Percentiles rank a stretch among this genome's conserved stretches.
These are phyloP conservation scores for Scortechinia acanthostroma DNA, from an alignment of 2,329 filamentous ascomycete species.

Conservation along the genomic window DNA sequence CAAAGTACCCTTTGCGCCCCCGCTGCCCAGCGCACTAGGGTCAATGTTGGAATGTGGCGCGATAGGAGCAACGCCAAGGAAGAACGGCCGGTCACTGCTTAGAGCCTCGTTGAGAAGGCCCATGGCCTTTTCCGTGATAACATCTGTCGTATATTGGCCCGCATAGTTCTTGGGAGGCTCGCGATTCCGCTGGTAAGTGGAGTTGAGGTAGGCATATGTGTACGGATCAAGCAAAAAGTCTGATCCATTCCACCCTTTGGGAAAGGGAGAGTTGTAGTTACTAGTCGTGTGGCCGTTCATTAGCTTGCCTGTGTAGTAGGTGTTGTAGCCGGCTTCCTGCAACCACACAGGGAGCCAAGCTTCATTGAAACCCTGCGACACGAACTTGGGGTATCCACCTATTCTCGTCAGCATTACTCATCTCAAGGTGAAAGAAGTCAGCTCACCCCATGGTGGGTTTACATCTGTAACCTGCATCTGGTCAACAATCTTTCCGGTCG, in stretches of 20 bases:
- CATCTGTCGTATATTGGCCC: constrained; percentile 44
- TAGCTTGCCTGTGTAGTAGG: constrained; percentile 69
- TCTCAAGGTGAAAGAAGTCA: not conserved
- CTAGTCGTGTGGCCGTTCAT: constrained; percentile 55
- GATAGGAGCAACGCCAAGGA: constrained; percentile 52
- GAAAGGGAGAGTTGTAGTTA: constrained; percentile 52
- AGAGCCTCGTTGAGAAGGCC: constrained; percentile 44
- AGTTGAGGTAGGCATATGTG: constrained; percentile 64
- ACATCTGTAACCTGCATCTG: constrained; percentile 14
- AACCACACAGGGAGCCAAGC: constrained; percentile 67
- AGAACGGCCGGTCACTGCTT: constrained; percentile 42
- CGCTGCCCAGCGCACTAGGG: constrained; percentile 7
- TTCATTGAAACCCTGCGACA: constrained; percentile 56
- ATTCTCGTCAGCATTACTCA: constrained; percentile 3
- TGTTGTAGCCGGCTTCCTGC: constrained; percentile 61
- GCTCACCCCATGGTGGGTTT: constrained; percentile 36
- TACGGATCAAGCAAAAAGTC: constrained; percentile 57
- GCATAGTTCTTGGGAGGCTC: constrained; percentile 44
- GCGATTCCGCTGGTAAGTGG: constrained; percentile 53
- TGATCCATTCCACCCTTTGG: constrained; percentile 50
- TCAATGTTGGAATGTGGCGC: constrained; percentile 56
- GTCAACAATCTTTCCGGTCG: not conserved
- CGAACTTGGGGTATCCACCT: constrained; percentile 60
- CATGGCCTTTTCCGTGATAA: constrained; percentile 40
- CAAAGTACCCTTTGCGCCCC: constrained; percentile 9